Percentiles rank a stretch among this genome's conserved stretches.
Evolutionary conservation across 2,329 filamentous ascomycete species (phyloP).

Genomic region (Falciphora oryzae): DNA sequence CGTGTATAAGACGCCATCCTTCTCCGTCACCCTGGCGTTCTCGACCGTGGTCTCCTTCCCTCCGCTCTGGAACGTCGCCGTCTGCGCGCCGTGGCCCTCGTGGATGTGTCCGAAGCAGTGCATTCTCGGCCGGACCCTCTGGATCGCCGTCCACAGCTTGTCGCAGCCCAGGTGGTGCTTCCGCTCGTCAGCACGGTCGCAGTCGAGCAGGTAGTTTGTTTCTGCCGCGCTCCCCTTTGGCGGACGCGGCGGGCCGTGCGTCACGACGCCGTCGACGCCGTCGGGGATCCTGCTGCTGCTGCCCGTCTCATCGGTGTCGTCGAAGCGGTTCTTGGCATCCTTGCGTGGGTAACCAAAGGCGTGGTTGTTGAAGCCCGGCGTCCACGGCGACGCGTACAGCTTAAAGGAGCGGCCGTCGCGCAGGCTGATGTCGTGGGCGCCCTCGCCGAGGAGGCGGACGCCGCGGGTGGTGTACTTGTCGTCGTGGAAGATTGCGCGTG

Average conservation of each 20-base stretch:
- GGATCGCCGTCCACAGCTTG: conserved; percentile 40
- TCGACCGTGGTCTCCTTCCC: neutral
- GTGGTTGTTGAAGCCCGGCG: conserved; percentile 35
- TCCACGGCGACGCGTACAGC: conserved; percentile 49
- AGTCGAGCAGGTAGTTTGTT: conserved; percentile 25
- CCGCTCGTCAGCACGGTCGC: conserved; percentile 34
- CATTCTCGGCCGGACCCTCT: conserved; percentile 35
- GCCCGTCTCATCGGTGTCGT: neutral
- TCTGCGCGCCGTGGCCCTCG: conserved; percentile 50
- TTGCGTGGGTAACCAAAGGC: conserved; percentile 38
- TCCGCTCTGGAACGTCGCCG: conserved; percentile 41
- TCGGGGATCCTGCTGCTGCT: conserved; percentile 20
- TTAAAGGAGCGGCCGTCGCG: conserved; percentile 42
- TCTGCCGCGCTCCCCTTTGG: too few relatives aligned
- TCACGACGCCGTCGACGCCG: conserved; percentile 42
- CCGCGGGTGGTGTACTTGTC: conserved; percentile 17
- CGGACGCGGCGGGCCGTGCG: conserved; percentile 47
- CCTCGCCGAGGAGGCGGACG: conserved; percentile 45
- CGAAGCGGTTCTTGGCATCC: conserved; percentile 39
- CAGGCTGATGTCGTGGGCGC: conserved; percentile 40
- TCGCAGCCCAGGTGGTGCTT: conserved; percentile 33
- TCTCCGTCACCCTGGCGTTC: conserved; percentile 11
- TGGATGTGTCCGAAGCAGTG: conserved; percentile 58
- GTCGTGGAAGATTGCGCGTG: too few relatives aligned
- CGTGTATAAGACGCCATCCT: conserved; percentile 15